These are phyloP conservation scores for Sphaerostilbella broomeana DNA, from an alignment of 2,329 filamentous ascomycete genomes.

Conservation along the genomic window DNA sequence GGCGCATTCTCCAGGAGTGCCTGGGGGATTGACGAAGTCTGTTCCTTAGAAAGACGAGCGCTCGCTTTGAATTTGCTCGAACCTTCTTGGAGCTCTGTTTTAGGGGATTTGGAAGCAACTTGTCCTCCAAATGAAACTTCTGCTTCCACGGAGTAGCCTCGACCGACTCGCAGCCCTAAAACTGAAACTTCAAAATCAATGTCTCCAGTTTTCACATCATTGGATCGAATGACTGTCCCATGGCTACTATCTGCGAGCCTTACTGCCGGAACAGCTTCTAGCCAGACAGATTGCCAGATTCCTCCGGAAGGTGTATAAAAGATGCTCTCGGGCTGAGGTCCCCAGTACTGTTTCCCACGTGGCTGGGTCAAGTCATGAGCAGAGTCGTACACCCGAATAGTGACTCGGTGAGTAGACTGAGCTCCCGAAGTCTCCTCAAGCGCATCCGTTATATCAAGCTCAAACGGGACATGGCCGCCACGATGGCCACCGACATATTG, in stretches of 20 bases:
- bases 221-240: constrained; percentile 51
- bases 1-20: constrained; percentile 28
- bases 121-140: constrained; percentile 46
- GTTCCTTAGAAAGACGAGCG: constrained; percentile 35
- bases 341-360: constrained; percentile 63
- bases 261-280: constrained; percentile 47
- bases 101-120: constrained; percentile 33
- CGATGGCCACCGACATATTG: constrained; percentile 46
- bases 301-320: constrained; percentile 53
- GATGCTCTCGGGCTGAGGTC: constrained; percentile 52
- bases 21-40: constrained; percentile 33
- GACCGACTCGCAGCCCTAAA: constrained; percentile 40
- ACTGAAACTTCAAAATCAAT: constrained; percentile 46
- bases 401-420: constrained; percentile 34
- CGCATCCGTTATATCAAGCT: constrained; percentile 51
- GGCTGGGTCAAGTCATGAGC: constrained; percentile 58
- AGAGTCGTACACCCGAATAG: constrained; percentile 56
- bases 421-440: constrained; percentile 22
- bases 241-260: constrained; percentile 49
- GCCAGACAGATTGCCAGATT: constrained; percentile 53
- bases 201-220: constrained; percentile 45
- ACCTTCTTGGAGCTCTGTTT: constrained; percentile 1
- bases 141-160: constrained; percentile 44
- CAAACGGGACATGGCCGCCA: constrained; percentile 54
- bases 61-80: neutral